Evolutionary conservation across 2,329 filamentous ascomycete species (phyloP).

Genomic region (Penicillium sp.): DNA sequence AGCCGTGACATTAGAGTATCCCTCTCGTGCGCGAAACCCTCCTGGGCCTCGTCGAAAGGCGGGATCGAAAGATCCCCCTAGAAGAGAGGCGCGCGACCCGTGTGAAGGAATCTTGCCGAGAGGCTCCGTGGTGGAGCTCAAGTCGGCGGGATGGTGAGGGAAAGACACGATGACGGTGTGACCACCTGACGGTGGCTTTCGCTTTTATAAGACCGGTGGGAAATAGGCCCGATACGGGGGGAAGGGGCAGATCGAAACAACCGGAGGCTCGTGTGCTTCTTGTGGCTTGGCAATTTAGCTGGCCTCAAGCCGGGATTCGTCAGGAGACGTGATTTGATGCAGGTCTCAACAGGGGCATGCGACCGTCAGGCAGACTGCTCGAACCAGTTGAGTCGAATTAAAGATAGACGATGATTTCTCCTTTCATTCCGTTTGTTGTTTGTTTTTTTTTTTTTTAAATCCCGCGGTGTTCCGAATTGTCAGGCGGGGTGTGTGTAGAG

Average conservation of each 20-base stretch:
- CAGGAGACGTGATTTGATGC: neutral
- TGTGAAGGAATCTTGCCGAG: constrained; percentile 57
- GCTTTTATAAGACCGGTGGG: constrained; percentile 13
- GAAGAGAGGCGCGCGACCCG: constrained; percentile 58
- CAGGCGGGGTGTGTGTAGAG: neutral
- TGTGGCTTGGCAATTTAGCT: constrained; percentile 9
- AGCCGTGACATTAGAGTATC: constrained; percentile 44
- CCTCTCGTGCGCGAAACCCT: constrained; percentile 55
- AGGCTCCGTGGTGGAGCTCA: constrained; percentile 43
- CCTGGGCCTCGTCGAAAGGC: constrained; percentile 50
- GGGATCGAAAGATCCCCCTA: constrained; percentile 57
- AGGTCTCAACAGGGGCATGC: neutral
- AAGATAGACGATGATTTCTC: neutral
- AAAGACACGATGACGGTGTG: constrained; percentile 36
- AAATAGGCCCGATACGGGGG: constrained; percentile 8
- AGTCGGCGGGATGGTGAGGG: constrained; percentile 26
- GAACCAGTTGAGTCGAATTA: neutral
- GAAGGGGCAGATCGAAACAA: neutral
- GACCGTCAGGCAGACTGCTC: neutral
- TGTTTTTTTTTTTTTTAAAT: neutral
- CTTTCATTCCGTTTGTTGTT: neutral
- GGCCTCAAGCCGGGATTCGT: neutral
- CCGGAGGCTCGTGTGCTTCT: constrained; percentile 4
- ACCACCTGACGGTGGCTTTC: constrained; percentile 33
- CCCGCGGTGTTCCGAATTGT: constrained; percentile 2